These are phyloP conservation scores for Entoloma clypeatum DNA, from an alignment of 1,284 basidiomycete species.

Conservation along the genomic window DNA sequence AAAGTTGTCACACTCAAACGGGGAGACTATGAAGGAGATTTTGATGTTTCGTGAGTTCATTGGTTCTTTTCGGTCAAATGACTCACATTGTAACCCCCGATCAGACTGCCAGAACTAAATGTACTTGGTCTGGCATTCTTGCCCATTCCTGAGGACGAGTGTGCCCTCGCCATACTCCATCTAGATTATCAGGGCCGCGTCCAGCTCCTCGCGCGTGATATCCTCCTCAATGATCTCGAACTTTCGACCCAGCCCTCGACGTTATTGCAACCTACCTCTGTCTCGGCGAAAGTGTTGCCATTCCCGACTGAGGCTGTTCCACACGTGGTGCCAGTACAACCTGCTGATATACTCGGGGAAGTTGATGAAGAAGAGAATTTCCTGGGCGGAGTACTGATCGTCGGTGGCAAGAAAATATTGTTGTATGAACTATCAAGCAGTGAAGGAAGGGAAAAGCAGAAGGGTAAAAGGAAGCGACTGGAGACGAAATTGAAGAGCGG, in stretches of 20 bases:
- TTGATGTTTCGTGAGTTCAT: conserved; percentile 60
- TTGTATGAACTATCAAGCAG: conserved; percentile 53
- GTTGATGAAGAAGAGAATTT: conserved; percentile 33
- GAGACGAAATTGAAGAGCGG: conserved; percentile 47
- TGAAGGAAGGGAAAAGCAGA: conserved; percentile 47
- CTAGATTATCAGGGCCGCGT: conserved; percentile 59
- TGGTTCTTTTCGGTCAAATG: not conserved
- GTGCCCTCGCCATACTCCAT: conserved; percentile 65
- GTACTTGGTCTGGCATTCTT: conserved; percentile 71
- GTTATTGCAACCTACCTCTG: conserved; percentile 42
- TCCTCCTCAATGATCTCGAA: conserved; percentile 46
- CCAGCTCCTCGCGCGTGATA: conserved; percentile 57
- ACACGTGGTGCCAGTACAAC: conserved; percentile 45
- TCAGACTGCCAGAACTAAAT: conserved; percentile 72
- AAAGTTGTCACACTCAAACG: conserved; percentile 55
- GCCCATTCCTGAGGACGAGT: conserved; percentile 41
- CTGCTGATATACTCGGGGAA: conserved; percentile 23
- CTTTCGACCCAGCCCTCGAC: conserved; percentile 51
- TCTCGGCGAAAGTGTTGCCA: conserved; percentile 37
- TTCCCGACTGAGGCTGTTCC: conserved; percentile 38
- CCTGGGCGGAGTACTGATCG: conserved; percentile 63
- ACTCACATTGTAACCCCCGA: conserved; percentile 3
- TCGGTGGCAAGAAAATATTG: conserved; percentile 60
- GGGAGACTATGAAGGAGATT: conserved; percentile 50
- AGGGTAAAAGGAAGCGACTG: conserved; percentile 47